Evolutionary conservation across 306 rosid genomes (phyloP), one percentile per base, ranked within the genome.

Genomic region (Pyrus bretschneideri): DNA sequence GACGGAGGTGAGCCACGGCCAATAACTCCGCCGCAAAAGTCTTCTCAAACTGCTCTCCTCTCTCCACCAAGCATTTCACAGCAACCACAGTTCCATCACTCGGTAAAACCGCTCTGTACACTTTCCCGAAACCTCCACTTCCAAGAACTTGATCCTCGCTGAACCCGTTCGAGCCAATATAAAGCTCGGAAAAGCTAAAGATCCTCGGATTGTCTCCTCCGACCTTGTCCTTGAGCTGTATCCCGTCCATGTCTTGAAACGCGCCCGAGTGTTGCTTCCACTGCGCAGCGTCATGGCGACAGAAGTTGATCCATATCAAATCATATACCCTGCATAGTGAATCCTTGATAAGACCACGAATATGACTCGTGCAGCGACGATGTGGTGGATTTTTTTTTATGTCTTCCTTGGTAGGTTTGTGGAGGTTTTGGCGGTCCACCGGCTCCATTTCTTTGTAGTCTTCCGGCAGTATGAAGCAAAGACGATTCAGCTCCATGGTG

Each of bases 1-100:
- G 98, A n/a, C 98, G 96, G 49, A 95, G 95, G 75, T 90, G 95
- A 2, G 97, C 96, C 31, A 95, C 98, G 0, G 98, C 96, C 27
- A 83, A 82, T 66, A 95, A 78, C 77, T 95, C 98, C 2, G 98
- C 98, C 38, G 79, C 85, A 40, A 95, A 92, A 59, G 93, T 90
- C 83, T 89, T 95, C 89, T 95, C 98, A 62, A 92, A 92, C 70
- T 84, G 85, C 69, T 90, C 88, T 58, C 97, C 98, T 75, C 83
- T 85, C 84, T 86, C 96, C 21, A 85, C 90, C 76, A 95, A 79
- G 85, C 96, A 95, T 74, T 95, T 95, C 30, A 95, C 98, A 71
- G 98, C 98, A 67, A 90, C 98, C 64, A 73, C 27, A n/a, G 97
- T 92, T 71, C 93, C 96, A 77, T 95, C 98, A 77, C 98, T 95